Percentiles rank a stretch among this genome's conserved stretches.
These are phyloP conservation scores for Eragrostis curvula DNA, from an alignment of 176 grass and related monocot genomes.

Conservation along the genomic window DNA sequence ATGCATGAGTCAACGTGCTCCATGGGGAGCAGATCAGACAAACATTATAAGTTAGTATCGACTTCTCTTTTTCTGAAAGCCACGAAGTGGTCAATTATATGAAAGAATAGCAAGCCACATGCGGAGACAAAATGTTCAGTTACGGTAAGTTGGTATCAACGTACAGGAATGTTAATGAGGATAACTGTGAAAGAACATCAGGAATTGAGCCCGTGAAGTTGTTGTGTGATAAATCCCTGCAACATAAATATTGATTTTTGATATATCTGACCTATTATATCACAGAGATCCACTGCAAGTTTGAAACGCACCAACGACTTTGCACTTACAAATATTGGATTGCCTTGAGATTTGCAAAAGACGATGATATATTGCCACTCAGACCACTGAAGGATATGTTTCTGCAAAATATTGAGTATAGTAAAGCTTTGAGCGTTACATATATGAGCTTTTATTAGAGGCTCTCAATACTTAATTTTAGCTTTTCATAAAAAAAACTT, in stretches of 20 bases:
- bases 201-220: slow-evolving; percentile 59
- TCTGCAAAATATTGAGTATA: slow-evolving; percentile 24
- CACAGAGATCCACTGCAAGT: background rate
- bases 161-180: slow-evolving; percentile 52
- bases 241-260: background rate
- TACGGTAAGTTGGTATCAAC: background rate
- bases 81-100: too few relatives aligned
- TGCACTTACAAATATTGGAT: slow-evolving; percentile 54
- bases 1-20: background rate
- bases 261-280: background rate
- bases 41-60: background rate
- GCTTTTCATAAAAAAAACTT: too few relatives aligned
- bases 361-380: slow-evolving; percentile 46
- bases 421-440: too few relatives aligned
- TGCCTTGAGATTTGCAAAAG: slow-evolving; percentile 45
- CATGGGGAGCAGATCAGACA: background rate
- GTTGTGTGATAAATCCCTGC: slow-evolving; percentile 66
- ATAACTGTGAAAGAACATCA: slow-evolving; percentile 37
- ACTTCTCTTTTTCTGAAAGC: too few relatives aligned
- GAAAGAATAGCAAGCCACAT: too few relatives aligned
- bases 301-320: background rate
- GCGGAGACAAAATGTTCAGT: too few relatives aligned
- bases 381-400: slow-evolving; percentile 51
- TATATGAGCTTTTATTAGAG: too few relatives aligned
- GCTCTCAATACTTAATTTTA: too few relatives aligned